Percentiles rank a stretch among this genome's conserved stretches.
phyloP scores from a whole-genome alignment of 2,329 filamentous ascomycete species.

The Polychaeton citri region DNA sequence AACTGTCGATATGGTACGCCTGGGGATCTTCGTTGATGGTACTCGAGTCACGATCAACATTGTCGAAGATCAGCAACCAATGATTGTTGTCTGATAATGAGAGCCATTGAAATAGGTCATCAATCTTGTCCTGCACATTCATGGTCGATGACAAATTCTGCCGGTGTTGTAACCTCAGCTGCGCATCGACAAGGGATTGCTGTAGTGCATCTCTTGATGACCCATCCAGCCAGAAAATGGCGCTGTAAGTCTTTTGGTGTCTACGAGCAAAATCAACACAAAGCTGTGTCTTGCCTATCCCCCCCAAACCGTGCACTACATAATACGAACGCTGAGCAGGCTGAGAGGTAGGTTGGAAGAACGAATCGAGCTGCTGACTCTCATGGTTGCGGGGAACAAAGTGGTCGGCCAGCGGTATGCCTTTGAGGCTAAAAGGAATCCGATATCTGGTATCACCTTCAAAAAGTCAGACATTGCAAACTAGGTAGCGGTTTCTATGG shows the following conservation, averaged over 20 bases:
- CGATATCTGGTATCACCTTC: neutral
- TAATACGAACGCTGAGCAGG: slow-evolving; percentile 7
- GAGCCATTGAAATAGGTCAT: slow-evolving; percentile 10
- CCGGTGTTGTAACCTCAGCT: neutral
- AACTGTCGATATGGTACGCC: neutral
- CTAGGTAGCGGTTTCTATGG: no score
- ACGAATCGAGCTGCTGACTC: slow-evolving; percentile 9
- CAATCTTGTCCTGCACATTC: neutral
- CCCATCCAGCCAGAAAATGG: slow-evolving; percentile 23
- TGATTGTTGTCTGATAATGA: slow-evolving; percentile 11
- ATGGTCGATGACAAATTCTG: neutral
- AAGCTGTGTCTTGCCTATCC: slow-evolving; percentile 19
- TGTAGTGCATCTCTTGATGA: slow-evolving; percentile 17
- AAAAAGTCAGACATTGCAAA: no score
- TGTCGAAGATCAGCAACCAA: slow-evolving; percentile 26
- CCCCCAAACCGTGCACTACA: slow-evolving; percentile 15
- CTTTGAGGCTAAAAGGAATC: slow-evolving; percentile 9
- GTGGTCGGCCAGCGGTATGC: slow-evolving; percentile 7
- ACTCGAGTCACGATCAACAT: slow-evolving; percentile 4
- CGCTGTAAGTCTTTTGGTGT: slow-evolving; percentile 13
- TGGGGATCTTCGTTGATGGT: neutral
- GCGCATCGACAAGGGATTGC: slow-evolving; percentile 13
- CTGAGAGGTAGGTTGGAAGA: slow-evolving; percentile 6
- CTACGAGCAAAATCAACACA: slow-evolving; percentile 5
- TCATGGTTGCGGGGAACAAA: slow-evolving; percentile 13